Conservation (phyloP, 192 early-diverging fungal species). For the Gryganskiella cystojenkinii region DNA sequence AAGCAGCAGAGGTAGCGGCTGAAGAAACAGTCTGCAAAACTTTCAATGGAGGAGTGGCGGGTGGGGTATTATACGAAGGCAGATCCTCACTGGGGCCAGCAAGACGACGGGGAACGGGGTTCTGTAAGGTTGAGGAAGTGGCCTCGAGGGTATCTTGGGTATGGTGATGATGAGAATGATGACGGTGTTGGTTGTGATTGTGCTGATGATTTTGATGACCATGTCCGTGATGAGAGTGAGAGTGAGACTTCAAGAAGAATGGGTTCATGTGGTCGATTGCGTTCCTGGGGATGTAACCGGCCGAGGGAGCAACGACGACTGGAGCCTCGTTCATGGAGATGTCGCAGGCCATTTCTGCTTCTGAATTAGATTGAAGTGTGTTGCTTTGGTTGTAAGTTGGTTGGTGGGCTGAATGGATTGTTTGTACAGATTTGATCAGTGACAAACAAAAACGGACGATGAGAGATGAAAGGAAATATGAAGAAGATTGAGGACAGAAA, state of each 20-base stretch:
- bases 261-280: conserved; percentile 48
- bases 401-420: not conserved
- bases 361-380: too few species aligned
- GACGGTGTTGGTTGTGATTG: conserved; percentile 2
- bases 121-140: conserved; percentile 8
- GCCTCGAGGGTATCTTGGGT: not conserved
- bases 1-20: not conserved
- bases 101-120: conserved; percentile 21
- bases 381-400: too few species aligned
- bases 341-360: conserved; percentile 40
- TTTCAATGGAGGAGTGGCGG: conserved; percentile 36
- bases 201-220: conserved; percentile 11
- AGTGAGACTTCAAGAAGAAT: conserved; percentile 37
- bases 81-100: conserved; percentile 4
- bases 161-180: conserved; percentile 1
- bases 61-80: conserved; percentile 38
- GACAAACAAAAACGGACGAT: not conserved
- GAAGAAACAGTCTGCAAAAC: not conserved
- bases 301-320: conserved; percentile 5
- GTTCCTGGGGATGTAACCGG: conserved; percentile 33
- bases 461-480: not conserved
- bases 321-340: conserved; percentile 27
- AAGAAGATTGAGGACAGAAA: not conserved
- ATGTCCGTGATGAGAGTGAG: conserved; percentile 13
- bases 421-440: too few species aligned